Evolutionary conservation across 2,329 filamentous ascomycete genomes (phyloP), one percentile per base, ranked within the genome.

Genomic region (Neoascochyta sp.): DNA sequence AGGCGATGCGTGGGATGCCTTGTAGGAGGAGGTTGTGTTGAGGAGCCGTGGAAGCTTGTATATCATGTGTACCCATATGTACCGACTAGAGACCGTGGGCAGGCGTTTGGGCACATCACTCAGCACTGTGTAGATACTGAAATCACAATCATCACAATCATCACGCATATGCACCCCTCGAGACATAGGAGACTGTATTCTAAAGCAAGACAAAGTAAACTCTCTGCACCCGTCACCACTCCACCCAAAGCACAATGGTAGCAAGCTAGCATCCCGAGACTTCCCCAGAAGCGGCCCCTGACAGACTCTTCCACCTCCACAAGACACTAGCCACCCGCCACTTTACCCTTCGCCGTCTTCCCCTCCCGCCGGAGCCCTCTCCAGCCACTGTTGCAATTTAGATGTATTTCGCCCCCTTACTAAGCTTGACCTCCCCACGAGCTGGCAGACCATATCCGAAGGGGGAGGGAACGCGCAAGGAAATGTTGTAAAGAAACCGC

Each of bases 371-470:
- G 35, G 40, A 32, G 21, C 36, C 40, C 39, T 32, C 42, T 38
- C 36, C 43, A 43, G 27, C 36, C 46, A 48, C 44, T 31, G 27
- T 44, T 50, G 43, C 53, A 62, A 61, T 61, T 62, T 62, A 45
- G 39, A 39, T 51, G 37, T 59, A 36, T 49, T n/a, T 59, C 58
- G 47, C 60, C 59, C 59, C 60, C 59, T 56, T 34, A 35, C 40
- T 43, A 36, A 55, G 44, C 51, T 50, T 52, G 48, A 61, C 60
- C 51, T 63, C 60, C 60, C 60, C 60, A 63, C 54, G 57, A 56
- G 59, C 60, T 58, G 59, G 52, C 48, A 62, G 56, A 63, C 59
- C 55, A 62, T 54, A 43, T 54, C 51, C 45, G 54, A 54, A 58
- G 53, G 53, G 53, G 49, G 44, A 51, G 18, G 18, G 27, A 54